Evolutionary conservation across 345 rosid species (phyloP).

Genomic region (Aethionema arabicum): DNA sequence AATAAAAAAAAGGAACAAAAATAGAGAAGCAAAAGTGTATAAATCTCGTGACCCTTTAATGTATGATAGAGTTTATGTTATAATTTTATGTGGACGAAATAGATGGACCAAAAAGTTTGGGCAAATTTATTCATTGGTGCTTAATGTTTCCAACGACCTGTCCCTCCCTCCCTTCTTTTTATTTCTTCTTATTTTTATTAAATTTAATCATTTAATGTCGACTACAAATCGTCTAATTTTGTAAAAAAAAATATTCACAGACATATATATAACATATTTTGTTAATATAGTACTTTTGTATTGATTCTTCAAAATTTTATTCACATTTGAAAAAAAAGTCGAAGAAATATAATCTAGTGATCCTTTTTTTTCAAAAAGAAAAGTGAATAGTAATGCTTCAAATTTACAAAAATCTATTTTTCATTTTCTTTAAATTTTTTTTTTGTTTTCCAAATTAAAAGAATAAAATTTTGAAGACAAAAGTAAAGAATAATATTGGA

Average conservation of each 20-base stretch:
- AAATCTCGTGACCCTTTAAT: slow-evolving; percentile 73
- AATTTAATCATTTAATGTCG: slow-evolving; percentile 30
- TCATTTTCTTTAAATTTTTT: too few species aligned
- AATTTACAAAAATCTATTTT: too few species aligned
- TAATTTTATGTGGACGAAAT: slow-evolving; percentile 45
- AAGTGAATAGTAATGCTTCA: too few species aligned
- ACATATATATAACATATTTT: background rate
- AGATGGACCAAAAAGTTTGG: slow-evolving; percentile 24
- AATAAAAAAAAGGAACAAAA: slow-evolving; percentile 24
- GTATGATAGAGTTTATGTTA: slow-evolving; percentile 49
- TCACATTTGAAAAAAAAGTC: too few species aligned
- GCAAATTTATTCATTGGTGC: slow-evolving; percentile 20
- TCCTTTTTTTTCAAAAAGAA: too few species aligned
- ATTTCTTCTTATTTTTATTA: background rate
- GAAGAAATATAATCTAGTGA: too few species aligned
- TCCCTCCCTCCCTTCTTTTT: slow-evolving; percentile 19
- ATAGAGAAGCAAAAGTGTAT: slow-evolving; percentile 33
- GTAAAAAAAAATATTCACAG: background rate
- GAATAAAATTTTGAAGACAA: too few species aligned
- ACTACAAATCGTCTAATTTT: slow-evolving; percentile 18
- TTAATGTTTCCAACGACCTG: slow-evolving; percentile 26
- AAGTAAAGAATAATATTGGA: too few species aligned
- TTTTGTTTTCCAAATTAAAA: too few species aligned
- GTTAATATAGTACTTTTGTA: too few species aligned
- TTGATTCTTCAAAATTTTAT: too few species aligned